Conservation (phyloP, 2,329 filamentous ascomycete genomes). For the Fusarium subtropicale region DNA sequence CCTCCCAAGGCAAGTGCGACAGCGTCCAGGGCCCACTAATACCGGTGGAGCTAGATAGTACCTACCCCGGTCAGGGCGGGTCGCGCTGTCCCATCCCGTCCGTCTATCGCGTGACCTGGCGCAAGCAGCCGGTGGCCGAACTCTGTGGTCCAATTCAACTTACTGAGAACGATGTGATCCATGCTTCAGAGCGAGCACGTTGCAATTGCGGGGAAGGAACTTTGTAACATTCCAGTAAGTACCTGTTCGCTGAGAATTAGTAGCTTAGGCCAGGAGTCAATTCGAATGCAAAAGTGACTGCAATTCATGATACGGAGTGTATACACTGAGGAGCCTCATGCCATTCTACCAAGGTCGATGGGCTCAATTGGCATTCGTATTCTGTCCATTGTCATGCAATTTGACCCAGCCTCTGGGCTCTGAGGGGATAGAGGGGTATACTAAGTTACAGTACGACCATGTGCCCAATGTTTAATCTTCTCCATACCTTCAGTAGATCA, state of each 20-base stretch:
- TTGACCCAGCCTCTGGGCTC: conserved; percentile 1
- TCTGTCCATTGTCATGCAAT: background rate
- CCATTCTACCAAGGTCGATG: conserved; percentile 22
- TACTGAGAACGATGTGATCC: background rate
- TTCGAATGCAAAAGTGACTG: background rate
- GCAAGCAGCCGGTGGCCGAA: conserved; percentile 47
- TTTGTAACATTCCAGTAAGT: conserved; percentile 10
- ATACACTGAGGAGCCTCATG: conserved; percentile 15
- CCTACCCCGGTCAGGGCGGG: conserved; percentile 22
- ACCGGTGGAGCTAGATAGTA: background rate
- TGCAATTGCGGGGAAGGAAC: conserved; percentile 19
- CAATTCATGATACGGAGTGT: conserved; percentile 4
- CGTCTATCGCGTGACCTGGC: conserved; percentile 51
- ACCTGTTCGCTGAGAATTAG: background rate
- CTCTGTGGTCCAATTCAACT: conserved; percentile 32
- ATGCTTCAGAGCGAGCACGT: conserved; percentile 20
- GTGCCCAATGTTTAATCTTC: background rate
- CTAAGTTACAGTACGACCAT: background rate
- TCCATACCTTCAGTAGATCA: background rate
- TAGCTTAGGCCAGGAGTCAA: background rate
- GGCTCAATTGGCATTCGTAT: conserved; percentile 11
- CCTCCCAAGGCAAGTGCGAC: conserved; percentile 12
- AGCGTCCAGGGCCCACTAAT: conserved; percentile 3
- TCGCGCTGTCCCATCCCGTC: conserved; percentile 44
- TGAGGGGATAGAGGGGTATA: conserved; percentile 9